Conservation (phyloP, 129 eudicot species). For the Flaveria robusta region DNA sequence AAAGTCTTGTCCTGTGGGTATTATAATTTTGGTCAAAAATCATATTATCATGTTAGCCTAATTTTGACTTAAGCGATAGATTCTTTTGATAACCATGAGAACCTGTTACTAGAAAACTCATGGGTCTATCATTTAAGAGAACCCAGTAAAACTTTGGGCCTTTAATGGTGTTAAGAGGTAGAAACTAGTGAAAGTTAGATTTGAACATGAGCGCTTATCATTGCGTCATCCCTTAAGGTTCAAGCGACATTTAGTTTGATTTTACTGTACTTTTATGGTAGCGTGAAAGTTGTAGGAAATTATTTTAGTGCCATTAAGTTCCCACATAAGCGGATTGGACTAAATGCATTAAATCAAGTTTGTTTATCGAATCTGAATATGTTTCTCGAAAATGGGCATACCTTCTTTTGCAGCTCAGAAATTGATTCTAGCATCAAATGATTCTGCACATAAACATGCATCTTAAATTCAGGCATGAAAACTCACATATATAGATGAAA, state of each 20-base stretch:
- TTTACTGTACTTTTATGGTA: neutral
- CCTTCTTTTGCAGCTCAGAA: slow-evolving; percentile 81
- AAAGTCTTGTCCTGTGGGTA: slow-evolving; percentile 67
- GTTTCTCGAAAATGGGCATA: slow-evolving; percentile 28
- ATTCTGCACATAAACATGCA: slow-evolving; percentile 48
- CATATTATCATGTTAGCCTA: neutral
- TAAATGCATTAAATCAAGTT: neutral
- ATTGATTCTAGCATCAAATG: slow-evolving; percentile 77
- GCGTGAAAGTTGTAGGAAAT: neutral
- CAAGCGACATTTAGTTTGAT: neutral
- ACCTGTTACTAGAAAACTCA: neutral
- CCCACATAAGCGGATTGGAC: neutral
- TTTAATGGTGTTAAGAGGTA: too few species aligned
- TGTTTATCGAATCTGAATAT: neutral
- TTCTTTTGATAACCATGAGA: neutral
- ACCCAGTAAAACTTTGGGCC: too few species aligned
- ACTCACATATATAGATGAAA: too few species aligned
- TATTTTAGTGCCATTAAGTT: neutral
- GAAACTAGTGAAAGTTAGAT: neutral
- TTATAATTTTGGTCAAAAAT: neutral
- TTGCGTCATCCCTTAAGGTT: too few species aligned
- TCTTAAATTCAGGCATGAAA: neutral
- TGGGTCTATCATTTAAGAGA: too few species aligned
- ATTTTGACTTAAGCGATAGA: neutral
- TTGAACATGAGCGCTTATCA: too few species aligned